Evolutionary conservation across 345 rosid genomes (phyloP).

Genomic region (Garcia nutans): DNA sequence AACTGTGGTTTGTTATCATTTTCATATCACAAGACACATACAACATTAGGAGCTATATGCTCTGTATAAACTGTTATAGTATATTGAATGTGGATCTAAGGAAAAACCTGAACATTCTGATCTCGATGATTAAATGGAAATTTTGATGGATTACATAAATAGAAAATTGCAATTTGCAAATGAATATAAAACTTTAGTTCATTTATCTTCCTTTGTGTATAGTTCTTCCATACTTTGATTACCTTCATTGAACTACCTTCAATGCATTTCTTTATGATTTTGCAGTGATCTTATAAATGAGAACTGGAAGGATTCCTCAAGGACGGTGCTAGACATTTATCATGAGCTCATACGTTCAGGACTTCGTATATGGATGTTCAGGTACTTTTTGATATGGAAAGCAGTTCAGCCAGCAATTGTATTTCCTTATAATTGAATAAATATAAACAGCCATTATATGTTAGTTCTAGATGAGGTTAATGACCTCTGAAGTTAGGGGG

Average conservation of each 20-base stretch:
- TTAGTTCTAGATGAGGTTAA: too few species aligned
- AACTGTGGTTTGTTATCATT: neutral
- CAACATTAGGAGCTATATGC: neutral
- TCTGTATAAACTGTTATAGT: too few species aligned
- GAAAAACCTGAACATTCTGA: too few species aligned
- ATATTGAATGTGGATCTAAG: too few species aligned
- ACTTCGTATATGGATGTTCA: conserved; percentile 90
- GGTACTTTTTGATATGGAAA: conserved; percentile 39
- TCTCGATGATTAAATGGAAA: too few species aligned
- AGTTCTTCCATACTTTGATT: neutral
- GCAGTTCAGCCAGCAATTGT: too few species aligned
- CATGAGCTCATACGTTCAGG: conserved; percentile 70
- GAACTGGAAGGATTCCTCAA: conserved; percentile 72
- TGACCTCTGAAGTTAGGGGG: too few species aligned
- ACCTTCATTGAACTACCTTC: conserved; percentile 3
- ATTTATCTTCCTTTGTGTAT: neutral
- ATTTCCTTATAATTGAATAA: too few species aligned
- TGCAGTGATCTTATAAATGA: conserved; percentile 45
- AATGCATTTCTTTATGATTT: neutral
- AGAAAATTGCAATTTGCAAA: neutral
- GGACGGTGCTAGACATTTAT: conserved; percentile 73
- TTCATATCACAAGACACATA: neutral
- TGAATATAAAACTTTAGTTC: neutral
- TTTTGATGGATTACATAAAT: neutral
- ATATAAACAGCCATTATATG: too few species aligned